Percentiles rank a stretch among this genome's conserved stretches.
Conservation (phyloP, 148 eudicot species). For the Pouteria glomerata region DNA sequence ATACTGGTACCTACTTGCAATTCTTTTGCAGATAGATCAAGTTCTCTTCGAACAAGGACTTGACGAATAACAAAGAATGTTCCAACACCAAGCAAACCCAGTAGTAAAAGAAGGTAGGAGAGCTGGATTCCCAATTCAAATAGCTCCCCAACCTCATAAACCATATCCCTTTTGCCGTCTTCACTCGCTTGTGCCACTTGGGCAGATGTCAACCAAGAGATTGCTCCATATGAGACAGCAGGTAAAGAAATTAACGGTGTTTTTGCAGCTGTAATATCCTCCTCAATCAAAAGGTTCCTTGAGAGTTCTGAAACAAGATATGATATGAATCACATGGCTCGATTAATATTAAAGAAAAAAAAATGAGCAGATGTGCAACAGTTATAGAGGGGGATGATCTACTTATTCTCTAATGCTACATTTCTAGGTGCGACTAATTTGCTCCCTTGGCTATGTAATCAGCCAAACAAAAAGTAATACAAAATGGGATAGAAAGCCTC, state of each 20-base stretch:
- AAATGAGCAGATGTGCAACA: background rate
- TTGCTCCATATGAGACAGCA: conserved; percentile 38
- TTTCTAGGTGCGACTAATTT: background rate
- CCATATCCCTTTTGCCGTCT: conserved; percentile 33
- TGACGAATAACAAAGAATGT: conserved; percentile 86
- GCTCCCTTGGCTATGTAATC: background rate
- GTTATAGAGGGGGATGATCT: background rate
- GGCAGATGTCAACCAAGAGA: conserved; percentile 47
- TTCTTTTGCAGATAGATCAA: conserved; percentile 96
- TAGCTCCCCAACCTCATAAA: conserved; percentile 78
- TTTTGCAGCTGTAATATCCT: conserved; percentile 17
- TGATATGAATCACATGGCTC: background rate
- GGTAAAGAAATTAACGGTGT: conserved; percentile 20
- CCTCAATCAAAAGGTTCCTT: conserved; percentile 11
- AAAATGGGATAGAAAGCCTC: background rate
- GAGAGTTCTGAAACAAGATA: conserved; percentile 30
- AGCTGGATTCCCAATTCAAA: conserved; percentile 93
- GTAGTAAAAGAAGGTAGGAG: conserved; percentile 73
- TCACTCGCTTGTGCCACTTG: conserved; percentile 58
- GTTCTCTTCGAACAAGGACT: conserved; percentile 92
- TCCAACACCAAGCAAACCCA: conserved; percentile 84
- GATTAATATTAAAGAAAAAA: background rate
- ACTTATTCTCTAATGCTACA: background rate
- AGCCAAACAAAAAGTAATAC: background rate
- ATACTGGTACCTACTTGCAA: conserved; percentile 60